These are phyloP conservation scores for Umbelopsis sp. DNA, from an alignment of 192 early-diverging fungal species.

Conservation along the genomic window DNA sequence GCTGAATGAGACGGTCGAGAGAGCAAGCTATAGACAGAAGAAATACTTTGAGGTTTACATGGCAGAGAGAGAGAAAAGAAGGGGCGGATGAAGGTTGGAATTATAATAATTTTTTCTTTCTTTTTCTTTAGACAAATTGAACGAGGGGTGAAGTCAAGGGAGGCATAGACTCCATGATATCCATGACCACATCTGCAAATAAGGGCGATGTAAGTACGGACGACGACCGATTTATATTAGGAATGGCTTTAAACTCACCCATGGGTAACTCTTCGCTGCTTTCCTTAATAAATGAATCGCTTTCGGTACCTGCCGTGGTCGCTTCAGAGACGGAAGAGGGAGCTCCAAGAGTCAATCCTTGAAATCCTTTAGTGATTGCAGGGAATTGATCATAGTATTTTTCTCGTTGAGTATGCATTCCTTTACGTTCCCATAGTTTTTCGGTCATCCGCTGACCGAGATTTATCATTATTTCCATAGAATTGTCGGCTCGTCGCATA, in stretches of 20 bases:
- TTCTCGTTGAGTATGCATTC: constrained; percentile 32
- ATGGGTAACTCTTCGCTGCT: constrained; percentile 19
- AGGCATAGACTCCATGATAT: constrained; percentile 22
- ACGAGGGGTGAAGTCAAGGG: constrained; percentile 10
- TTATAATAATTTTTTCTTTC: background rate
- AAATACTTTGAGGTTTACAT: background rate
- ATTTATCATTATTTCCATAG: constrained; percentile 19
- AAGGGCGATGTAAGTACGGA: too few relatives aligned
- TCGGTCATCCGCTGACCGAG: constrained; percentile 22
- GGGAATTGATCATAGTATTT: constrained; percentile 26
- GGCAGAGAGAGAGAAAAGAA: background rate
- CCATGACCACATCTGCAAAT: constrained; percentile 19
- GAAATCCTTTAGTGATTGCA: constrained; percentile 10
- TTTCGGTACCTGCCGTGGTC: constrained; percentile 18
- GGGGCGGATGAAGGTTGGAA: background rate
- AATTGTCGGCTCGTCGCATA: constrained; percentile 26
- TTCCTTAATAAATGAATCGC: constrained; percentile 5
- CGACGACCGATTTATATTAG: too few relatives aligned
- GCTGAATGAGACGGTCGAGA: background rate
- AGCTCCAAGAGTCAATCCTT: constrained; percentile 3
- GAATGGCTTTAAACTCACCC: background rate
- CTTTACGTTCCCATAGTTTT: constrained; percentile 22
- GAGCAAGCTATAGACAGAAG: constrained; percentile 9
- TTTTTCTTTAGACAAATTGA: constrained; percentile 6
- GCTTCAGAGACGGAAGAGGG: constrained; percentile 2